These are phyloP conservation scores for Strobilomyces dryophilus DNA, from an alignment of 768 basidiomycete genomes.

Conservation along the genomic window DNA sequence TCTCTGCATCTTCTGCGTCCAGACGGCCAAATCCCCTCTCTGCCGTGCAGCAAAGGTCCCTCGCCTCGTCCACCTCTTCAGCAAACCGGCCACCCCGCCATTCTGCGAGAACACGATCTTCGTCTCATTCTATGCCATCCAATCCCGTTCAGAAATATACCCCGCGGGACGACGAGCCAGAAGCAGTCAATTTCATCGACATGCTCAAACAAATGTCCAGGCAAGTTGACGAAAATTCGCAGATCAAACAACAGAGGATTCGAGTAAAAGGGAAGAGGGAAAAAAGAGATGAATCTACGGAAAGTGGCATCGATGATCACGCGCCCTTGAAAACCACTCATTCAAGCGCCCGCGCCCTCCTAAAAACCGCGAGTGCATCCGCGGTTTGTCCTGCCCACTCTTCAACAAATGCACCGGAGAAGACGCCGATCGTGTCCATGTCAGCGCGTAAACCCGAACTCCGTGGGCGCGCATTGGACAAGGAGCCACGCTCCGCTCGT, in stretches of 20 bases:
- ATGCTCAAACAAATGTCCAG: constrained; percentile 23
- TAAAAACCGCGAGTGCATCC: constrained; percentile 16
- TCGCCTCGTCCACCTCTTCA: constrained; percentile 21
- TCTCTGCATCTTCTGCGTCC: constrained; percentile 1
- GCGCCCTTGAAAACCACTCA: background rate
- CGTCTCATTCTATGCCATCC: constrained; percentile 12
- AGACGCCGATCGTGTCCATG: background rate
- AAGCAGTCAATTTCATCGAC: constrained; percentile 19
- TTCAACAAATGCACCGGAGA: background rate
- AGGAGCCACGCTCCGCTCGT: constrained; percentile 5
- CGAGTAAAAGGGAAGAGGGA: constrained; percentile 9
- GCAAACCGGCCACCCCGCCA: constrained; percentile 8
- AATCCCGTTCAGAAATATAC: constrained; percentile 1
- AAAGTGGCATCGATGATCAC: background rate
- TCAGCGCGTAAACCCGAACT: background rate
- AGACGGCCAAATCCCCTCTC: constrained; percentile 9
- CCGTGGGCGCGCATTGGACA: constrained; percentile 4
- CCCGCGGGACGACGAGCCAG: constrained; percentile 20
- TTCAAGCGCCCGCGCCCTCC: constrained; percentile 5
- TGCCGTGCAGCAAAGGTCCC: constrained; percentile 10
- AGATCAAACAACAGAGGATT: constrained; percentile 21
- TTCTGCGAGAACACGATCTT: constrained; percentile 14
- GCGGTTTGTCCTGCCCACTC: constrained; percentile 1
- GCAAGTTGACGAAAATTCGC: constrained; percentile 24
- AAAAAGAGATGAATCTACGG: constrained; percentile 1